phyloP scores from a whole-genome alignment of 257 asterid species.

The Ilex aquifolium region DNA sequence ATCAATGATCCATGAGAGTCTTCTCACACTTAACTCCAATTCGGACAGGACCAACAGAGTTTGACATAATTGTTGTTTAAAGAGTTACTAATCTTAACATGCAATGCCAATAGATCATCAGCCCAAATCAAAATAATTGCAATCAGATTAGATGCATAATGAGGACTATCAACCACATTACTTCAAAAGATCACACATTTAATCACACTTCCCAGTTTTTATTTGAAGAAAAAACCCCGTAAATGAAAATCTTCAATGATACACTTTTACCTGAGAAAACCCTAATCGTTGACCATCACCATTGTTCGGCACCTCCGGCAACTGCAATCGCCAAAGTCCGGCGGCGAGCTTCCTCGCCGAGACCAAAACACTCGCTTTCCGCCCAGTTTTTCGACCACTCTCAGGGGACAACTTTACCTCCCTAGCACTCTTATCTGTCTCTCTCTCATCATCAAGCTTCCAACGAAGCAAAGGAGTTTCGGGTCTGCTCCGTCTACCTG shows the following conservation, averaged over 20 bases:
- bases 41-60: no score
- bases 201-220: no score
- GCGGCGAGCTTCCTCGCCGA: conserved; percentile 57
- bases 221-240: neutral
- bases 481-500: conserved; percentile 40
- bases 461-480: conserved; percentile 57
- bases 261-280: conserved; percentile 30
- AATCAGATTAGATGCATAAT: no score
- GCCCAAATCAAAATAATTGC: no score
- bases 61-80: no score
- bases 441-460: conserved; percentile 41
- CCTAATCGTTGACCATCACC: conserved; percentile 24
- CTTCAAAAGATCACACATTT: neutral
- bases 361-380: conserved; percentile 20
- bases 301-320: conserved; percentile 32
- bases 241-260: conserved; percentile 1
- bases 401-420: conserved; percentile 23
- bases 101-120: no score
- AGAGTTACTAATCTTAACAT: no score
- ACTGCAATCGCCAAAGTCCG: conserved; percentile 57
- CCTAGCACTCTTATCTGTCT: neutral
- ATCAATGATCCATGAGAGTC: no score
- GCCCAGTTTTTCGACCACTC: conserved; percentile 22
- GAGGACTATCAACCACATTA: no score
- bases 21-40: no score